Evolutionary conservation across 78 protist species (phyloP), one percentile per base, ranked within the genome.

Genomic region (Dictyostelium firmibasis): DNA sequence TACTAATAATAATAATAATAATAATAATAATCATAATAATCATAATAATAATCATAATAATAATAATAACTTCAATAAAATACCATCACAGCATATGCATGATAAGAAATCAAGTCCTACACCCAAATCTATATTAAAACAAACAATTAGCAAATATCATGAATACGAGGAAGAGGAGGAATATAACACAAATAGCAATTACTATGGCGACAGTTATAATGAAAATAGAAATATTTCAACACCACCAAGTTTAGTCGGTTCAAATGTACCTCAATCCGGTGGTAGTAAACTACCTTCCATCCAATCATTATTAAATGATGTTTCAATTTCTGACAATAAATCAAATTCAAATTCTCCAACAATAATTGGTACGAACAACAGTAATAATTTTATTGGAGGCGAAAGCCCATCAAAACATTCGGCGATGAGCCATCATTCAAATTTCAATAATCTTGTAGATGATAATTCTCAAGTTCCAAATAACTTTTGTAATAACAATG

Each of bases 251-350:
- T 13, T 69, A 9, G 31, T 69, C 8, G 2, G 14, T 69, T 29
- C 77, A 69, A 31, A 38, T 53, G 33, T 14, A 33, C 11, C 20
- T 43, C 31, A 36, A 43, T 18, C 60, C 23, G 3, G 50, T 10
- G 29, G 64, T 31, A 31, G 83, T 18, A 75, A 64, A 78, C 29
- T 86, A 60, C 93, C 93, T 47, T 86, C 93, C 10, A 86, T 86
- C 29, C 85, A 86, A 33, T 75, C 85, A 43, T 57, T 86, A 14
- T 60, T 86, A 6, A 86, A 72, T 77, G 77, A 86, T 60, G 93
- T 86, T 27, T 14, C 82, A 53, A 38, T 41, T 57, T 35, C 75
- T 38, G 87, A 83, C 25, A 43, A 23, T 18, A 53, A 44, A 50
- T 62, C 87, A 83, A 62, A 16, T 23, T 36, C 87, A 83, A 62